These are phyloP conservation scores for Arthrobotrys sinensis DNA, from an alignment of 2,329 filamentous ascomycete species.

Conservation along the genomic window DNA sequence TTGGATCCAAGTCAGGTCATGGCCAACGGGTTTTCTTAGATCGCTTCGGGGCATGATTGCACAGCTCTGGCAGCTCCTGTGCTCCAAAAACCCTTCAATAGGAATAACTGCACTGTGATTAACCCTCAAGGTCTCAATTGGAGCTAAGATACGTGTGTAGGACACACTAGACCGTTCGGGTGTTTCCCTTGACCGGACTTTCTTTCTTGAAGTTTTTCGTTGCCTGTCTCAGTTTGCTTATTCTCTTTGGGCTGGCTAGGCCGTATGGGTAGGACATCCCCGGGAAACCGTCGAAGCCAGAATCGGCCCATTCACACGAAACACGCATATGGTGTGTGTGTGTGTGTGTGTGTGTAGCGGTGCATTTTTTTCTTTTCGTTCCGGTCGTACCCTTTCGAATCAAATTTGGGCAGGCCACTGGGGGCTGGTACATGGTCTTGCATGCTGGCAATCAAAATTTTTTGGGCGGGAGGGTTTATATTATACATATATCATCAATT, in stretches of 20 bases:
- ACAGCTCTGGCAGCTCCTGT: constrained; percentile 22
- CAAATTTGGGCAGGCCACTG: constrained; percentile 60
- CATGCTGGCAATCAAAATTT: constrained; percentile 46
- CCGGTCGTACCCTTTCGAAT: constrained; percentile 33
- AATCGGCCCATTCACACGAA: constrained; percentile 59
- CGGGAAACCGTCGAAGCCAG: constrained; percentile 41
- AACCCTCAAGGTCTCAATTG: constrained; percentile 17
- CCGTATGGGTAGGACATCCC: constrained; percentile 46
- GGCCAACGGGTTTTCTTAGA: constrained; percentile 25
- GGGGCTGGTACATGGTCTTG: constrained; percentile 22
- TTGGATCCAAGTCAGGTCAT: constrained; percentile 35
- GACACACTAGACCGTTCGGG: constrained; percentile 37
- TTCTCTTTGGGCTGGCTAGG: constrained; percentile 30
- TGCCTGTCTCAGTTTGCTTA: constrained; percentile 60
- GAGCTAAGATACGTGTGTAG: constrained; percentile 37
- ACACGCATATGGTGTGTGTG: constrained; percentile 40
- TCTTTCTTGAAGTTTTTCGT: constrained; percentile 35
- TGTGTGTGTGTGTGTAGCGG: constrained; percentile 5
- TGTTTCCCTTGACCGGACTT: constrained; percentile 19
- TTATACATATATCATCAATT: constrained; percentile 50
- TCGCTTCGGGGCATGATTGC: constrained; percentile 8
- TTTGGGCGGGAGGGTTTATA: constrained; percentile 1
- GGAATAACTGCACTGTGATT: constrained; percentile 24
- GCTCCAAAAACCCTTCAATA: constrained; percentile 15
- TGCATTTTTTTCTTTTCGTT: constrained; percentile 25